Evolutionary conservation across 2,329 filamentous ascomycete species (phyloP).

Genomic region (Pseudomassariella vexata): DNA sequence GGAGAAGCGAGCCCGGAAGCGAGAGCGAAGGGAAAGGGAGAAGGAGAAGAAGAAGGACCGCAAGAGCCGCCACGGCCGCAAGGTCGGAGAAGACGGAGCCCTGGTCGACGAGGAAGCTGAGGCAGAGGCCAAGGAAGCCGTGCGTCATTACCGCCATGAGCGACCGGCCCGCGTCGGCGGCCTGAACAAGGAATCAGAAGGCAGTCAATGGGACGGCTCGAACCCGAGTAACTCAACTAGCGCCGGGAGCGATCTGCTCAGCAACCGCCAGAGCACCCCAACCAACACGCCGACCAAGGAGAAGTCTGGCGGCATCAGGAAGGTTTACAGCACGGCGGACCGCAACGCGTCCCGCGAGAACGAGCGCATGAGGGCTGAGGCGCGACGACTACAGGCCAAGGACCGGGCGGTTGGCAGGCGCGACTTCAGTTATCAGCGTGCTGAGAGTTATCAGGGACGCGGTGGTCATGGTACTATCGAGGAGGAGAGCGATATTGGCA

Average conservation of each 20-base stretch:
- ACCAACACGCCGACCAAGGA: slow-evolving; percentile 47
- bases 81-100: slow-evolving; percentile 53
- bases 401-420: slow-evolving; percentile 37
- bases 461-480: no score
- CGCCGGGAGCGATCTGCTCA: slow-evolving; percentile 55
- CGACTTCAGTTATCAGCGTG: slow-evolving; percentile 50
- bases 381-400: slow-evolving; percentile 48
- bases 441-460: no score
- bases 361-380: slow-evolving; percentile 52
- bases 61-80: slow-evolving; percentile 29
- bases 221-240: slow-evolving; percentile 61
- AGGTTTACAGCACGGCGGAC: slow-evolving; percentile 57
- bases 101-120: slow-evolving; percentile 61
- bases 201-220: slow-evolving; percentile 70
- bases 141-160: slow-evolving; percentile 81
- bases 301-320: slow-evolving; percentile 44
- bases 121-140: slow-evolving; percentile 58
- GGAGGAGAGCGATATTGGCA: slow-evolving; percentile 22
- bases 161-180: slow-evolving; percentile 82
- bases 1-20: slow-evolving; percentile 44
- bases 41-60: slow-evolving; percentile 36
- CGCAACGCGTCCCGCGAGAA: slow-evolving; percentile 45
- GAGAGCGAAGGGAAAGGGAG: slow-evolving; percentile 48
- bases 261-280: slow-evolving; percentile 50
- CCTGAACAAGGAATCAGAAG: slow-evolving; percentile 77